phyloP scores from a whole-genome alignment of 208 protist genomes.

The Trichomonas vaginalis region DNA sequence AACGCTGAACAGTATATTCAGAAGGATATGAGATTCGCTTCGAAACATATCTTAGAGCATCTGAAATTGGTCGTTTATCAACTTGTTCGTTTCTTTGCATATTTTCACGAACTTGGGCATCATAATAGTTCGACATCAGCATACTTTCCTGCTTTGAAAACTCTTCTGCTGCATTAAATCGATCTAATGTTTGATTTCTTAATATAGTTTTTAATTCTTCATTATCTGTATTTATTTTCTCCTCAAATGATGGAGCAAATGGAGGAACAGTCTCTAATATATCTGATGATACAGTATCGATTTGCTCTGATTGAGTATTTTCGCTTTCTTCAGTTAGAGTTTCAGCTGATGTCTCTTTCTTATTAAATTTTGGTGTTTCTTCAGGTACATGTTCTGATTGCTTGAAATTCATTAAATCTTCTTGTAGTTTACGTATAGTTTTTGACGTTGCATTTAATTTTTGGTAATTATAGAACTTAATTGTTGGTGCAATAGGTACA shows the following conservation, averaged over 20 bases:
- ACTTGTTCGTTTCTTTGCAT: background rate
- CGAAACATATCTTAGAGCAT: conserved; percentile 1
- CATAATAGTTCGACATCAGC: background rate
- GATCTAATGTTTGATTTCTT: background rate
- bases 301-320: background rate
- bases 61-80: background rate
- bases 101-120: conserved; percentile 10
- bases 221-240: background rate
- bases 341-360: background rate
- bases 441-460: background rate
- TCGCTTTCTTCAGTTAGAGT: background rate
- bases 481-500: background rate
- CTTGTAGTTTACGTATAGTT: background rate
- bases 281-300: background rate
- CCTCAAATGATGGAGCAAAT: background rate
- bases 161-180: background rate
- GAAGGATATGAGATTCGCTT: background rate
- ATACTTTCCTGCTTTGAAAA: background rate
- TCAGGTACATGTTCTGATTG: background rate
- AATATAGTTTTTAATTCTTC: background rate
- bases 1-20: background rate
- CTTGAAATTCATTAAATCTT: background rate
- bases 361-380: background rate
- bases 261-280: background rate
- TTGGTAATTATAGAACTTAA: background rate